Conservation (phyloP, 129 eudicot species). For the Chrysanthemum seticuspe region DNA sequence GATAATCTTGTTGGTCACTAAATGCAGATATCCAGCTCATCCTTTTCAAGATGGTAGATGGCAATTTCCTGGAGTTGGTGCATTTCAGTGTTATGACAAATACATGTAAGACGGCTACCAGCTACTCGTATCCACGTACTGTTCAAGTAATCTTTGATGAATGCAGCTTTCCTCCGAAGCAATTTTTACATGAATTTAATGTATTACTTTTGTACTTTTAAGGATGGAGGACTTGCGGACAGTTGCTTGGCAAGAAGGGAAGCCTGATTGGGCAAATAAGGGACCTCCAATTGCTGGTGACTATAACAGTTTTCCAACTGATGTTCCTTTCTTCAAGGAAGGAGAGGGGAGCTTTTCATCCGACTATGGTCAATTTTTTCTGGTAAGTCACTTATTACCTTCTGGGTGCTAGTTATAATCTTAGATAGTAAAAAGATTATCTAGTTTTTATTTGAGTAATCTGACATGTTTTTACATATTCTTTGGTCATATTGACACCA, state of each 20-base stretch:
- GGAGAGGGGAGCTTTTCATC: constrained; percentile 52
- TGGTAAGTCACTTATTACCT: constrained; percentile 41
- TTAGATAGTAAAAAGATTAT: neutral
- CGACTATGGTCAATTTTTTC: constrained; percentile 66
- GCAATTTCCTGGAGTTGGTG: constrained; percentile 77
- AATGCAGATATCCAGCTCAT: constrained; percentile 65
- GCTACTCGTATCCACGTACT: too few species aligned
- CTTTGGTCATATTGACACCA: neutral
- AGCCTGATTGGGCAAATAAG: constrained; percentile 55
- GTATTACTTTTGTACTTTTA: neutral
- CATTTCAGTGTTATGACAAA: constrained; percentile 70
- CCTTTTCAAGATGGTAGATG: constrained; percentile 65
- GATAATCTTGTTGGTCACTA: constrained; percentile 9
- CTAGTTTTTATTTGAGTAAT: neutral
- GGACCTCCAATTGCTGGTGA: constrained; percentile 58
- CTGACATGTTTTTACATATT: neutral
- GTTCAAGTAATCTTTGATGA: too few species aligned
- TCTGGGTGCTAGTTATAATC: neutral
- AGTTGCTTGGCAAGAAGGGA: constrained; percentile 57
- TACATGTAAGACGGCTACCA: constrained; percentile 41
- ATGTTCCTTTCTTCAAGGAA: constrained; percentile 53
- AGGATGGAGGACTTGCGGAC: constrained; percentile 57
- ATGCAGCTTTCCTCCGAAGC: neutral
- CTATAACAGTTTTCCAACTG: constrained; percentile 55
- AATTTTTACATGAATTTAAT: neutral